Percentiles rank a stretch among this genome's conserved stretches.
These are phyloP conservation scores for Aegilops longissima DNA, from an alignment of 176 grass and related monocot species.

Conservation along the genomic window DNA sequence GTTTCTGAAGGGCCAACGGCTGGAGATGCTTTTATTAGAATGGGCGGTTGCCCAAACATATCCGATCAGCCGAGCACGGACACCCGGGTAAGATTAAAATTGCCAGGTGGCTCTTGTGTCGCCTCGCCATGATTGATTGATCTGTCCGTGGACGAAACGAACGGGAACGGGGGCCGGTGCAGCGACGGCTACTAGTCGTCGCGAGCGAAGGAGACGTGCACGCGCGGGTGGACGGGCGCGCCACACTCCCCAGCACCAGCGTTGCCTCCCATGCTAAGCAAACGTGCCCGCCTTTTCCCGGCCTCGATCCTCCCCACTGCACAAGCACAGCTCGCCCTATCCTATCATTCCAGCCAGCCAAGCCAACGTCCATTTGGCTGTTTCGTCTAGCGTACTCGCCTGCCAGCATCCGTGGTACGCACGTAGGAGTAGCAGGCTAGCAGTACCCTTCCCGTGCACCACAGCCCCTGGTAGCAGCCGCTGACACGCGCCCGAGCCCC, in stretches of 20 bases:
- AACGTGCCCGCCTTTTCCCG: background rate
- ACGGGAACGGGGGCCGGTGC: background rate
- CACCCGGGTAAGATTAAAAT: background rate
- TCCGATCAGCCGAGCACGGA: background rate
- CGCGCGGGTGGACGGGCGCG: background rate
- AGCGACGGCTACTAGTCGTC: background rate
- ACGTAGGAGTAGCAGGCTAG: background rate
- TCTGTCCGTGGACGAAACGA: background rate
- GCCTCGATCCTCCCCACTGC: background rate
- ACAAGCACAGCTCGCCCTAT: background rate
- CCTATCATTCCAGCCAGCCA: background rate
- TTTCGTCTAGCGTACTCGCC: background rate
- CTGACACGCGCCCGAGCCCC: background rate
- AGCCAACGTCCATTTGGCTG: background rate
- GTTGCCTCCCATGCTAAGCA: conserved; percentile 63
- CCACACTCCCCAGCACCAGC: background rate
- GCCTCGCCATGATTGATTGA: background rate
- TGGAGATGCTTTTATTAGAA: no score
- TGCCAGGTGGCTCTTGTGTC: background rate
- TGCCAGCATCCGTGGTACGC: background rate
- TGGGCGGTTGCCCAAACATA: background rate
- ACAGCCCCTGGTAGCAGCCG: background rate
- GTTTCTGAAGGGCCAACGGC: no score
- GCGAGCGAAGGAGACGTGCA: background rate
- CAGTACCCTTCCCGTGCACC: background rate